These are phyloP conservation scores for Cyberlindnera americana DNA, from an alignment of 805 yeast species.

Conservation along the genomic window DNA sequence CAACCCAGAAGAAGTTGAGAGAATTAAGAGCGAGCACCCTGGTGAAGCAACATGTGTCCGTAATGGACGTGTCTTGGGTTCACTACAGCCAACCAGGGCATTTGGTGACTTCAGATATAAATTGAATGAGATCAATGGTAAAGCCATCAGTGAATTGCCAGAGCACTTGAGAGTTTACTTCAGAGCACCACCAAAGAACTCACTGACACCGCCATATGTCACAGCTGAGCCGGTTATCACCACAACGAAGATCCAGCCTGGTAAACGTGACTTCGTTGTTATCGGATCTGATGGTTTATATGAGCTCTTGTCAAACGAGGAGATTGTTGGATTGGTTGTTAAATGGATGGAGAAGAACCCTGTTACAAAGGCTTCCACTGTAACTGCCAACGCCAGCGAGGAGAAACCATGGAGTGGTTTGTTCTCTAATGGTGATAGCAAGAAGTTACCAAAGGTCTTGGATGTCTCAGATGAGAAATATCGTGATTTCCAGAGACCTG, in stretches of 20 bases:
- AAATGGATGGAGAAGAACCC: conserved; percentile 85
- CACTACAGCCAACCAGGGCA: conserved; percentile 92
- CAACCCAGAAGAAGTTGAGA: conserved; percentile 78
- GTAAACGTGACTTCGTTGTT: conserved; percentile 79
- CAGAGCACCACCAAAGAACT: conserved; percentile 63
- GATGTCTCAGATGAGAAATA: conserved; percentile 59
- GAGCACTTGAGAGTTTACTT: conserved; percentile 80
- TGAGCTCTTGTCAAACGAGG: conserved; percentile 89
- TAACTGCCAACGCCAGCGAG: conserved; percentile 8
- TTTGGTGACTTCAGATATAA: conserved; percentile 97
- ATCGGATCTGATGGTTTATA: conserved; percentile 93
- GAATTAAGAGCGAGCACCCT: conserved; percentile 86
- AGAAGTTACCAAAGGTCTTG: conserved; percentile 56
- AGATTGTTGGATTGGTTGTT: conserved; percentile 86
- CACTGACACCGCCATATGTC: conserved; percentile 92
- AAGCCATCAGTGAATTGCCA: conserved; percentile 54
- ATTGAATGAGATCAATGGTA: conserved; percentile 53
- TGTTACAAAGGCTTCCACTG: conserved; percentile 28
- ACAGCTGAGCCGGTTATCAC: conserved; percentile 95
- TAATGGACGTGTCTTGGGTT: conserved; percentile 88
- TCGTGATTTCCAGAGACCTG: conserved; percentile 62
- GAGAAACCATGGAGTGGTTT: conserved; percentile 18
- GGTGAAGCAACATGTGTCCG: conserved; percentile 72
- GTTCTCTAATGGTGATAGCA: conserved; percentile 28
- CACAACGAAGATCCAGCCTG: conserved; percentile 68